These are phyloP conservation scores for Fusarium fujikuroi DNA, from an alignment of 2,329 filamentous ascomycete species.

Conservation along the genomic window DNA sequence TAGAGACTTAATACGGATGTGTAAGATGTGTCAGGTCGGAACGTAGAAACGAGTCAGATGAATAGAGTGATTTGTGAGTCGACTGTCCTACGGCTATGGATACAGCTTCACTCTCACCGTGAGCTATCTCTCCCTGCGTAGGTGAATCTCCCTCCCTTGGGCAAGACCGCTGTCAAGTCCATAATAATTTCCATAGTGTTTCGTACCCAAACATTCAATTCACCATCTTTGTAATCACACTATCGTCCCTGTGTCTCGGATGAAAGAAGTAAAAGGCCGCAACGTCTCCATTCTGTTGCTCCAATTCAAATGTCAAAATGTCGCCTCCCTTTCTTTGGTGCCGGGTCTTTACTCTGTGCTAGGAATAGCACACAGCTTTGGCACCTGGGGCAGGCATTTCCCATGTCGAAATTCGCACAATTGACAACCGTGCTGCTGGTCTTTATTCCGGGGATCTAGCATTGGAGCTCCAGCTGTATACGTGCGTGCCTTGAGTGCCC, in stretches of 20 bases:
- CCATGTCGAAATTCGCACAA: conserved; percentile 27
- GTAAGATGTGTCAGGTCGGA: conserved; percentile 18
- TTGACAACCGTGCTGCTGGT: conserved; percentile 24
- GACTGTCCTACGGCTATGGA: conserved; percentile 5
- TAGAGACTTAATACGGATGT: conserved; percentile 20
- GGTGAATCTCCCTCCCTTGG: conserved; percentile 31
- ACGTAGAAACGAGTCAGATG: conserved; percentile 12
- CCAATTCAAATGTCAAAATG: conserved; percentile 37
- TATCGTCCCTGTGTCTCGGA: conserved; percentile 25
- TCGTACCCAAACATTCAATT: conserved; percentile 10
- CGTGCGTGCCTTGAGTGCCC: neutral
- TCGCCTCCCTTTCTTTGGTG: conserved; percentile 34
- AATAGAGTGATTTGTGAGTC: conserved; percentile 27
- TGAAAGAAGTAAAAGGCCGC: conserved; percentile 7
- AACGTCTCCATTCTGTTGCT: conserved; percentile 26
- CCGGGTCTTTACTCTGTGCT: conserved; percentile 32
- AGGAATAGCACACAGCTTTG: conserved; percentile 37
- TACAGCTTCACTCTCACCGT: conserved; percentile 19
- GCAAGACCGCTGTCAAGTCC: conserved; percentile 2
- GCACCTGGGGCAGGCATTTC: conserved; percentile 34
- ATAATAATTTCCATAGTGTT: neutral
- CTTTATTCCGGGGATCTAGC: conserved; percentile 19
- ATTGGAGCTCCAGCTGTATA: conserved; percentile 17
- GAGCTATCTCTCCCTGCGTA: conserved; percentile 20
- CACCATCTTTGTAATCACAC: conserved; percentile 15